Percentiles rank a stretch among this genome's conserved stretches.
phyloP scores from a whole-genome alignment of 148 eudicot genomes.

The Rhododendron kiyosumense region DNA sequence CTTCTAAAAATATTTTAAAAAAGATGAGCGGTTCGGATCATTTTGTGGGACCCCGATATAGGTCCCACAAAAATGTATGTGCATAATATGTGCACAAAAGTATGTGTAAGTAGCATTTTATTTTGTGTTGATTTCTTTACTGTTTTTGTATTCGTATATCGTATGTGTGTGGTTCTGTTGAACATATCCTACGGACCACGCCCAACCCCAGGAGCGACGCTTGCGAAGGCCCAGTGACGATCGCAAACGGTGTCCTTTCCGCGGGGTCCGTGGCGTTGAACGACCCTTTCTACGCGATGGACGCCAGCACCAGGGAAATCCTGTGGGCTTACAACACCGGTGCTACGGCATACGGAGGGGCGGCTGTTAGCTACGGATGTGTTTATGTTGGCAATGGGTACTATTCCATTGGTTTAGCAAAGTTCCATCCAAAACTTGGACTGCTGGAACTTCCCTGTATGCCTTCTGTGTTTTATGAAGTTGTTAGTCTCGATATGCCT shows the following conservation, averaged over 20 bases:
- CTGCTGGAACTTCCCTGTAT: slow-evolving; percentile 42
- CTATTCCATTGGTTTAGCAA: slow-evolving; percentile 29
- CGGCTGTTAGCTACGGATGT: slow-evolving; percentile 53
- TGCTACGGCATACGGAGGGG: slow-evolving; percentile 62
- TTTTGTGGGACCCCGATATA: too few species aligned
- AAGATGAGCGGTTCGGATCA: too few species aligned
- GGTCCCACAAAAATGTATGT: too few species aligned
- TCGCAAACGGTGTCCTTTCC: slow-evolving; percentile 45
- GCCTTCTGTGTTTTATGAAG: slow-evolving; percentile 41
- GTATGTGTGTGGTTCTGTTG: too few species aligned
- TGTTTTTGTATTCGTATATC: too few species aligned
- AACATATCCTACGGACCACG: slow-evolving; percentile 41
- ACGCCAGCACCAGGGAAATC: slow-evolving; percentile 35
- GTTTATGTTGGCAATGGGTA: slow-evolving; percentile 52
- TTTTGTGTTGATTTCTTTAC: too few species aligned
- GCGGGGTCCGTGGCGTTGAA: slow-evolving; percentile 57
- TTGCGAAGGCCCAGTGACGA: slow-evolving; percentile 41
- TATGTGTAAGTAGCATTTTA: too few species aligned
- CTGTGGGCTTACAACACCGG: slow-evolving; percentile 54
- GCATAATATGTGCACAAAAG: too few species aligned
- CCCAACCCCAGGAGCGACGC: slow-evolving; percentile 49
- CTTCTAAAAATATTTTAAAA: too few species aligned
- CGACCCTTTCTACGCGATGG: slow-evolving; percentile 54
- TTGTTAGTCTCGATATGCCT: too few species aligned
- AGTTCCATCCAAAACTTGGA: slow-evolving; percentile 63